Base-by-base conservation (phyloP, 2,329 filamentous ascomycete genomes). In the Phaeophleospora eucalypticola region DNA sequence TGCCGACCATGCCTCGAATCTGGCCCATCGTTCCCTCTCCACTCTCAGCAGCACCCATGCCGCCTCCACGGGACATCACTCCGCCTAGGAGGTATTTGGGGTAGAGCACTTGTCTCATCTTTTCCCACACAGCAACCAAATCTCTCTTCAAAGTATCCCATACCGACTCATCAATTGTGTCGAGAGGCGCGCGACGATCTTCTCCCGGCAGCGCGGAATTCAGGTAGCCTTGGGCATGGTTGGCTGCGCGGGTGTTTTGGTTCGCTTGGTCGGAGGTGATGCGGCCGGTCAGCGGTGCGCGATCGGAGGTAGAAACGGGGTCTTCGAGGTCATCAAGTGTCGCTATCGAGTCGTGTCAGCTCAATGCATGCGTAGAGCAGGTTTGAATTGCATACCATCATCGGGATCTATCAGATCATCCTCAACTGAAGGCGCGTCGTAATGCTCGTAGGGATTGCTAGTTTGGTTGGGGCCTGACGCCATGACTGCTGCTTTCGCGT, bases 91-190 rank as follows among this genome's bases (percentile, higher is more conserved):
- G 78, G 72, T 97, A 97, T 64, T 90, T 90, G 15, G 93, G 93
- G 71, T 89, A 98, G 51, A 98, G 81, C 33, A 98, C 93, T 75
- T 96, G 91, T 68, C 87, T 84, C 84, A 98, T 89, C 78, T 98
- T 98, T 71, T 88, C 87, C 91, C 93, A 97, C 29, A 97, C 89
- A 19, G 89, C 93, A 6, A 91, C 71, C 56, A 98, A 73, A 68
- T 98, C 93, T 58, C 93, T 85, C 43, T 87, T 88, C 51, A 98
- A 76, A n/a, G 93, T 98, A 36, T 91, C 88, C 93, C 93, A 98
- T 34, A 98, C 93, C 1, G 83, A 84, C 72, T 98, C 93, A 69
- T 98, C 93, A 68, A 98, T 94, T 37, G 93, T 98, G 71, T 94
- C 95, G 57, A 85, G 83, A 6, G 89, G 81, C 14, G 93, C 90